Evolutionary conservation across 805 yeast species (phyloP), one percentile per base, ranked within the genome.

Genomic region (Yarrowia phangngaensis): DNA sequence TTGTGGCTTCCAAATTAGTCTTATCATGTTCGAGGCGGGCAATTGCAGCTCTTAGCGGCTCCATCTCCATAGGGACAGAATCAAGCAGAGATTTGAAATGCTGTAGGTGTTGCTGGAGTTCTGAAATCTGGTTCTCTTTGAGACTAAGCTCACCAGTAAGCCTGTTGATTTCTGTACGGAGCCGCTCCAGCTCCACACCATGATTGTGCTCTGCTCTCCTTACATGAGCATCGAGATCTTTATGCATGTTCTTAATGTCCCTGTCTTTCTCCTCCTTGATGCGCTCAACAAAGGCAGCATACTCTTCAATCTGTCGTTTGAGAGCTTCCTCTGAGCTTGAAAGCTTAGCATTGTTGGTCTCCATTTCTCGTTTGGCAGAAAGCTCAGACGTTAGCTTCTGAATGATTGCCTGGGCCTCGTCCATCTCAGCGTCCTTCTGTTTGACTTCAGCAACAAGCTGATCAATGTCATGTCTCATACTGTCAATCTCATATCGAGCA

Each of bases 21-120:
- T 38, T 38, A 13, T 38, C 45, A 20, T 38, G 45, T 19, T 38
- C 45, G 7, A 38, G 45, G 24, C 45, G 45, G 11, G 45, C 31
- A 27, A 38, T 38, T 7, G 31, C 32, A 9, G 45, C 31, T 2
- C 45, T 20, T 1, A 38, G 16, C 4, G 45, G 45, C 45, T 38
- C 45, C 45, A 38, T 38, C 19, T 38, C 45, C 45, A 38, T 16
- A 3, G 45, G 45, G 2, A 38, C 45, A 9, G 45, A 38, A 13
- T 38, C 32, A 2, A 38, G 32, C 9, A 26, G 24, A 3, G 24
- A 5, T 19, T 27, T 26, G 9, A 9, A 14, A 9, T 28, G 45
- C n/a, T 27, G 3, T 5, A 38, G 8, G 6, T 38, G 32, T 2
- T n/a, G 16, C 8, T 38, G 19, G 3, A 38, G 45, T 23, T 38